Evolutionary conservation across 352 stramenopile species (phyloP).

Genomic region (Phytopythium delawarense): DNA sequence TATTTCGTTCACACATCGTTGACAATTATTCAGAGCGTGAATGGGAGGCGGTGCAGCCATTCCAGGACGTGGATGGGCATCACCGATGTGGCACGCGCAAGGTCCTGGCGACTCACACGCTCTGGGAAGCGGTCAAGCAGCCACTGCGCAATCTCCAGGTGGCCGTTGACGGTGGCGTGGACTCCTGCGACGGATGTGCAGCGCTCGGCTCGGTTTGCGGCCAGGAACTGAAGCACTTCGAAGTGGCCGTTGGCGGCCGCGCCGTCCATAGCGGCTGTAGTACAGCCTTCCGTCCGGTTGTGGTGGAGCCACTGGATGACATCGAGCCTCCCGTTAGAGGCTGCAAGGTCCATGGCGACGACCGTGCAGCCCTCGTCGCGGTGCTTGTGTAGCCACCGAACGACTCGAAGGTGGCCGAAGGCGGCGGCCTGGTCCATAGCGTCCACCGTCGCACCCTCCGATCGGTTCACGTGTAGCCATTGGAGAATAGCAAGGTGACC

Average conservation of each 20-base stretch:
- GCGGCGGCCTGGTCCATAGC: slow-evolving; percentile 6
- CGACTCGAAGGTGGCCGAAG: not conserved
- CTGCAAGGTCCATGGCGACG: slow-evolving; percentile 8
- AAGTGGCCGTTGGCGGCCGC: slow-evolving; percentile 5
- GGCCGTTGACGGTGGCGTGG: slow-evolving; percentile 2
- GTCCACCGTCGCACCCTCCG: not conserved
- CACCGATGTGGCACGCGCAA: not conserved
- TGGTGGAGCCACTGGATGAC: slow-evolving; percentile 9
- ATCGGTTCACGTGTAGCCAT: slow-evolving; percentile 9
- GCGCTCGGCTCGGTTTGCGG: not conserved
- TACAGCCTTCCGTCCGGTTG: slow-evolving; percentile 9
- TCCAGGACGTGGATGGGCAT: not conserved
- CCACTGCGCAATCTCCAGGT: slow-evolving; percentile 14
- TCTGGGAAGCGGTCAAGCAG: slow-evolving; percentile 2
- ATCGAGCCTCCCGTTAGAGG: slow-evolving; percentile 5
- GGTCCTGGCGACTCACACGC: not conserved
- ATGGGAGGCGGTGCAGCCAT: not conserved
- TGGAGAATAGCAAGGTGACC: slow-evolving; percentile 4
- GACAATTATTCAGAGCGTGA: too few species aligned
- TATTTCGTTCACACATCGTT: too few species aligned
- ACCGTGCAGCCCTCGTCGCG: slow-evolving; percentile 2
- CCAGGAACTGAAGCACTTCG: slow-evolving; percentile 5
- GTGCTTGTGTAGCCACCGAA: slow-evolving; percentile 4
- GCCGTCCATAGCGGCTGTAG: slow-evolving; percentile 3
- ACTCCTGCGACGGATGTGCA: slow-evolving; percentile 4